Evolutionary conservation across 148 eudicot species (phyloP).

Genomic region (Chenopodium quinoa): DNA sequence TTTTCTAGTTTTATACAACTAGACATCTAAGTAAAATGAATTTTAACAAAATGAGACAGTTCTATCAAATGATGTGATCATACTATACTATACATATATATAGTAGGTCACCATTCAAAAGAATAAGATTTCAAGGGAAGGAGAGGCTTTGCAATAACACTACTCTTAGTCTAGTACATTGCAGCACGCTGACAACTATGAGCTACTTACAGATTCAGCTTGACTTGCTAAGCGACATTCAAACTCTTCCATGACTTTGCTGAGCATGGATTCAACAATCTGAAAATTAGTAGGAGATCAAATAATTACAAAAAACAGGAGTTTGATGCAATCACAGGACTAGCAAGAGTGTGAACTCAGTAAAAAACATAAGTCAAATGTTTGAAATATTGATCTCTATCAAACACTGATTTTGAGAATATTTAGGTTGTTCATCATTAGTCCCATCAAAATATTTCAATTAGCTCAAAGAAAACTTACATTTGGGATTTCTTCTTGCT

Average conservation of each 20-base stretch:
- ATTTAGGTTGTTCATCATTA: background rate
- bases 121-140: background rate
- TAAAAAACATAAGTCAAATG: background rate
- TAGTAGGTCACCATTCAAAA: background rate
- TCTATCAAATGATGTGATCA: background rate
- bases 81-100: no score
- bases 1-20: background rate
- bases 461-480: slow-evolving; percentile 43
- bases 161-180: background rate
- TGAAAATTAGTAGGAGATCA: slow-evolving; percentile 30
- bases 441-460: background rate
- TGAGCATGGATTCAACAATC: slow-evolving; percentile 70
- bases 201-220: slow-evolving; percentile 48
- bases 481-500: slow-evolving; percentile 70
- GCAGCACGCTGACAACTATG: slow-evolving; percentile 13
- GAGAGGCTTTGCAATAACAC: background rate
- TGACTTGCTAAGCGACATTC: slow-evolving; percentile 55
- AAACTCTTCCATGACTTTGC: slow-evolving; percentile 79
- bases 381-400: background rate
- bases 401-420: background rate
- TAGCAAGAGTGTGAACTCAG: background rate
- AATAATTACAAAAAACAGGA: background rate
- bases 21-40: background rate
- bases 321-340: background rate
- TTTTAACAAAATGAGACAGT: background rate